A percentile compares a stretch with the other conserved stretches of the same genome.
Conservation (phyloP, 1,284 basidiomycete genomes). For the Malassezia pachydermatis region DNA sequence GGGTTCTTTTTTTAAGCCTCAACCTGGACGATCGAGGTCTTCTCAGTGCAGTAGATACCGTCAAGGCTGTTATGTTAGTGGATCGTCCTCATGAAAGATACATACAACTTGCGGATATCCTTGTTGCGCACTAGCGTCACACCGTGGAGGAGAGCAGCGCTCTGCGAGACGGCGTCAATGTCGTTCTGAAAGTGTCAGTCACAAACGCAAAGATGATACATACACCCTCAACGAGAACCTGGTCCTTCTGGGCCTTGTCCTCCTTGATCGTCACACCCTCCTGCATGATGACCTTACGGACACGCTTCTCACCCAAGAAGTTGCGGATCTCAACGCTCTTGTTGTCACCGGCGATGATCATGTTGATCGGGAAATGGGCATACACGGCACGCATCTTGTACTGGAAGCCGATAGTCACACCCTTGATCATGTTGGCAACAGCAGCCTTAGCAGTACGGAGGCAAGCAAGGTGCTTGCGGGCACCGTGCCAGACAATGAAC, state of each 20-base stretch:
- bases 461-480: constrained; percentile 96
- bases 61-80: constrained; percentile 31
- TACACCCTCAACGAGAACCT: constrained; percentile 44
- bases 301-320: constrained; percentile 87
- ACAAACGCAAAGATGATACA: not conserved
- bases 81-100: not conserved
- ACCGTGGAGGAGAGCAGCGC: constrained; percentile 46
- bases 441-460: constrained; percentile 87
- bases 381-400: constrained; percentile 88
- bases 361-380: constrained; percentile 99
- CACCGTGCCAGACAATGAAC: constrained; percentile 95
- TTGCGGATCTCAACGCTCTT: constrained; percentile 85
- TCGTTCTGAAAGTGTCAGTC: constrained; percentile 51
- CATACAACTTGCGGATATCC: constrained; percentile 53
- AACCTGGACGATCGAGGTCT: constrained; percentile 54
- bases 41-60: constrained; percentile 80
- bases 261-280: constrained; percentile 76
- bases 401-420: constrained; percentile 82
- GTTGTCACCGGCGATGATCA: constrained; percentile 80
- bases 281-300: constrained; percentile 85
- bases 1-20: constrained; percentile 53
- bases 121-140: constrained; percentile 46
- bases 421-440: constrained; percentile 90
- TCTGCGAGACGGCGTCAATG: constrained; percentile 48
- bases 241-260: constrained; percentile 88